Evolutionary conservation across 441 rosid species (phyloP), one percentile per base, ranked within the genome.

Genomic region (Syzygium syzygioides): DNA sequence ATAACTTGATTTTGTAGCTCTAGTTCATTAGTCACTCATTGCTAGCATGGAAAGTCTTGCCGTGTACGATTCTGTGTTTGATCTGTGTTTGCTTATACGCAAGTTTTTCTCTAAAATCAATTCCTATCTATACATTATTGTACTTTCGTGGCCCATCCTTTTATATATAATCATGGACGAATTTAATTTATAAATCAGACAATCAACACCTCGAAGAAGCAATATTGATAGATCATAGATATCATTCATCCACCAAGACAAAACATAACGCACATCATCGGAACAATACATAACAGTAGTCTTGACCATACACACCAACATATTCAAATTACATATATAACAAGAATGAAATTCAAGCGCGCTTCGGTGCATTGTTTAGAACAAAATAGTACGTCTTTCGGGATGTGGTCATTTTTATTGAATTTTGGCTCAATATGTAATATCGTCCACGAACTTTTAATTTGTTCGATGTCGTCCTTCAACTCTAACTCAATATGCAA

Each of bases 131-230:
- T n/a, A 3, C 23, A 37, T 37, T 10, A 12, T 41, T 37, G 15
- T 26, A 20, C 12, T 76, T 23, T 6, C 4, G 0, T 37, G 52
- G 14, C 1, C 52, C 14, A 5, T 71, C 50, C 0, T 23, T 20
- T 12, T 71, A 12, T 37, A 20, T 71, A 7, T 71, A 71, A 23
- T 9, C 50, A 10, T 9, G 2, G 17, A 19, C 5, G 28, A 71
- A 34, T 37, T 71, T 19, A 9, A 68, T 19, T 10, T 34, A 19
- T 12, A 68, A 12, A 34, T 23, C 20, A 8, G 17, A 37, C 50
- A 20, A 34, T 37, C 5, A 25, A 20, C 9, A 7, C 45, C 28
- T 37, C 2, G 1, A 5, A 37, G 1, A 5, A 37, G 15, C 5
- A 37, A 37, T 11, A 20, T 37, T 37, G 28, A 71, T 37, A 11